Evolutionary conservation across 345 rosid species (phyloP).

Genomic region (Eucalyptus regnans): DNA sequence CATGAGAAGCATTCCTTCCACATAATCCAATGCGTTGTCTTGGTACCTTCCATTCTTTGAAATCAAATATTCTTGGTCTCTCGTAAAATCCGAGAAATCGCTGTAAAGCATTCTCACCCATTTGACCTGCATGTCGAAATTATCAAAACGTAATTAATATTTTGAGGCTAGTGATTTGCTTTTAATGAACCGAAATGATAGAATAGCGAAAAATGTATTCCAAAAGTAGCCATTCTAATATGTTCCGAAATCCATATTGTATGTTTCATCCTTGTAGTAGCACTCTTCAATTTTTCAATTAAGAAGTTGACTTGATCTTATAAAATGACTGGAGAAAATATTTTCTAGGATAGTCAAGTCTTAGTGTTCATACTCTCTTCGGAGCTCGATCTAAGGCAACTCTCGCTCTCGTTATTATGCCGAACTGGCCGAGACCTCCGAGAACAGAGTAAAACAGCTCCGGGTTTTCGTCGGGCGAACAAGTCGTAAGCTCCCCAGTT

Average conservation of each 20-base stretch:
- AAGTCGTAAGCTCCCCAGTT: constrained; percentile 39
- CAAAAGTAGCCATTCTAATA: neutral
- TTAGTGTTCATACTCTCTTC: constrained; percentile 12
- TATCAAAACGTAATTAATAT: neutral
- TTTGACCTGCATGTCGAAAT: constrained; percentile 14
- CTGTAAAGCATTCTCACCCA: constrained; percentile 37
- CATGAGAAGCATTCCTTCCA: constrained; percentile 45
- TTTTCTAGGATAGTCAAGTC: neutral
- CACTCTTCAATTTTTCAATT: neutral
- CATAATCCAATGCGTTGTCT: constrained; percentile 7
- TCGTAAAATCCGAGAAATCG: constrained; percentile 31
- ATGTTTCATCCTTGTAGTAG: neutral
- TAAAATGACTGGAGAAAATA: neutral
- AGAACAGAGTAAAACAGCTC: constrained; percentile 45
- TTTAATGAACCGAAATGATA: neutral
- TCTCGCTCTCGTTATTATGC: constrained; percentile 49
- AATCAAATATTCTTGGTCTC: constrained; percentile 37
- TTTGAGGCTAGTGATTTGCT: neutral
- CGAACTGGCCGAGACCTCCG: constrained; percentile 63
- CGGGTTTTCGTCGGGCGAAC: constrained; percentile 15
- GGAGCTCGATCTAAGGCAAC: constrained; percentile 29
- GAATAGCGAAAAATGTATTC: neutral
- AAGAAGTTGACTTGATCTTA: neutral
- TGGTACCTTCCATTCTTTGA: constrained; percentile 17
- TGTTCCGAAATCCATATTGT: neutral